A percentile compares a stretch with the other conserved stretches of the same genome.
These are phyloP conservation scores for Hibiscus tridactylites DNA, from an alignment of 345 rosid genomes.

Conservation along the genomic window DNA sequence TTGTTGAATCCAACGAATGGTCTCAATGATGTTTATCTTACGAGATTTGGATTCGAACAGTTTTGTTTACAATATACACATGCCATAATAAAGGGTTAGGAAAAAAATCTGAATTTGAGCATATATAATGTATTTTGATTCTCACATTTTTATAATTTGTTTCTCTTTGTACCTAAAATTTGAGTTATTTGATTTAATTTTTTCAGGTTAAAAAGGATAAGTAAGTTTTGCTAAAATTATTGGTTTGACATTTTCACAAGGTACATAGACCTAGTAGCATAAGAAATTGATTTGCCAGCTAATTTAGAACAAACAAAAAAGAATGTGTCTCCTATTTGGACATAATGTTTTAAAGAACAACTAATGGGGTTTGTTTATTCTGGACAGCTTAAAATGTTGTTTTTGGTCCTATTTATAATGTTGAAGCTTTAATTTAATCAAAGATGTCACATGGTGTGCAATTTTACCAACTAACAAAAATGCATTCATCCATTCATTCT, in stretches of 20 bases:
- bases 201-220: background rate
- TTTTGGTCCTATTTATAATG: background rate
- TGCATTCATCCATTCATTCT: background rate
- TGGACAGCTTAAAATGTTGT: background rate
- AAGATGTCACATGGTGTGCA: background rate
- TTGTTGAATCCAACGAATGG: too few relatives aligned
- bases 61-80: too few relatives aligned
- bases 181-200: too few relatives aligned
- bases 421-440: background rate
- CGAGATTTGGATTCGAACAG: too few relatives aligned
- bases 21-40: too few relatives aligned
- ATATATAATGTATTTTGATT: too few relatives aligned
- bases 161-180: too few relatives aligned
- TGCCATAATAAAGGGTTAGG: too few relatives aligned
- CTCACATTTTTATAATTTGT: too few relatives aligned
- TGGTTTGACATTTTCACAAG: background rate
- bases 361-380: too few relatives aligned
- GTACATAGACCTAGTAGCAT: background rate
- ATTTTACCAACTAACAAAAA: background rate
- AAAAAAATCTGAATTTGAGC: too few relatives aligned
- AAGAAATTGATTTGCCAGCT: conserved; percentile 9
- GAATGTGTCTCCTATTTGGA: background rate
- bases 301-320: background rate
- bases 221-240: background rate
- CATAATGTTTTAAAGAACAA: background rate